These are phyloP conservation scores for Neurospora sp. DNA, from an alignment of 2,329 filamentous ascomycete species.

Conservation along the genomic window DNA sequence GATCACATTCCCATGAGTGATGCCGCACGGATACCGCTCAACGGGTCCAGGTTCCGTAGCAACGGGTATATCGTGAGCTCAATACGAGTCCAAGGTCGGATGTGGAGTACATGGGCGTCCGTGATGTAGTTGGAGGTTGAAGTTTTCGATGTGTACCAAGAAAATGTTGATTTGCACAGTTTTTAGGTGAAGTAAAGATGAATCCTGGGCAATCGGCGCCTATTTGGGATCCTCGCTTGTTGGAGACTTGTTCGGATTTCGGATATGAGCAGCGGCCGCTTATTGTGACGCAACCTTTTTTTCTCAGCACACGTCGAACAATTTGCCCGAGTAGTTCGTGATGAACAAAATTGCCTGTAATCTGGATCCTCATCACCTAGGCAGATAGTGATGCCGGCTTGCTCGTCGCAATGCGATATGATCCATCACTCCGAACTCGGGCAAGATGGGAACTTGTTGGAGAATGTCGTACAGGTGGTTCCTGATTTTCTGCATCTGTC, in stretches of 20 bases:
- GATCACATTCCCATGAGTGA: background rate
- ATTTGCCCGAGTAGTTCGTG: background rate
- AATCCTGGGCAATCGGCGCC: background rate
- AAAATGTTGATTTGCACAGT: background rate
- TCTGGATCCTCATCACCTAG: background rate
- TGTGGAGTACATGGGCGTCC: background rate
- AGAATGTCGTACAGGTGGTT: background rate
- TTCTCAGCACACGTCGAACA: background rate
- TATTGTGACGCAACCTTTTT: background rate
- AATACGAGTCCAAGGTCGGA: background rate
- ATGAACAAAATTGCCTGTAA: background rate
- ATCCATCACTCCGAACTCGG: background rate
- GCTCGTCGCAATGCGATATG: background rate
- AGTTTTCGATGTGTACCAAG: background rate
- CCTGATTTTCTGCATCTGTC: background rate
- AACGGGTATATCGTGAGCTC: background rate
- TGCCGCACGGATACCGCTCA: background rate
- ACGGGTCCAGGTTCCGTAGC: background rate
- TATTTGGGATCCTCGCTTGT: background rate
- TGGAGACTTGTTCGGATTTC: background rate
- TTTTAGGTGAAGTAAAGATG: background rate
- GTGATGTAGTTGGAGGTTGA: background rate
- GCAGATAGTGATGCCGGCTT: background rate
- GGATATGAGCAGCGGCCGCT: background rate
- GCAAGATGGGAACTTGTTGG: background rate